Evolutionary conservation across 192 early-diverging fungal genomes (phyloP), one percentile per base, ranked within the genome.

Genomic region (Coemansia sp.): DNA sequence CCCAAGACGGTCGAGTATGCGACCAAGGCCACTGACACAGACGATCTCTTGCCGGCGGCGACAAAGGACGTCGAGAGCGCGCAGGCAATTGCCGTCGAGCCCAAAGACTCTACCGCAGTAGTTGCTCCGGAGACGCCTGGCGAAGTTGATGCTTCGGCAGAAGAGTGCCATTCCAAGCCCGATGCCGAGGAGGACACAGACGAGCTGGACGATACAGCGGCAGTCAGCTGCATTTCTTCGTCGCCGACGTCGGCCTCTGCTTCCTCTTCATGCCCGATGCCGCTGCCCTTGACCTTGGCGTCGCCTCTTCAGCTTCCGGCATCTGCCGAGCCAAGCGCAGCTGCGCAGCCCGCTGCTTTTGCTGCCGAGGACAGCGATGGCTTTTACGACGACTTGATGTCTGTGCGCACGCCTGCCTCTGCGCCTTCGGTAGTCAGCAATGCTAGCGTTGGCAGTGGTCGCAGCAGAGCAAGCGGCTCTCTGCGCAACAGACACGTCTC

Each of bases 211-310:
- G 55, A 35, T 11, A 58, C 55, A 14, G 55, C 55, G 20, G 55
- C 55, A 13, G 55, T 58, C 36, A 58, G 55, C 55, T 58, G 55
- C 14, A 42, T 35, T 23, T 36, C 55, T 13, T 13, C 14, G 50
- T 24, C 35, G 23, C 28, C 54, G 30, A 1, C 19, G 54, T 32
- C 54, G 18, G 54, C 1, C 24, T 25, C 51, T 8, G 4, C 46
- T 47, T 20, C 18, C 5, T 14, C 18, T 5, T 5, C 34, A 35
- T 49, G 47, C 6, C 47, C 47, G 1, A 49, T 18, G 47, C 8
- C 22, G 22, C 18, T 23, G 16, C 20, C 47, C 4, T 4, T 13
- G 20, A 48, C 47, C 3, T 20, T 16, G 20, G 6, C 20, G 47
- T n/a, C n/a, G n/a, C n/a, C n/a, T n/a, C n/a, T n/a, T n/a, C n/a